A percentile compares a stretch with the other conserved stretches of the same genome.
These are phyloP conservation scores for Solanum chilense DNA, from an alignment of 257 asterid genomes.

Conservation along the genomic window DNA sequence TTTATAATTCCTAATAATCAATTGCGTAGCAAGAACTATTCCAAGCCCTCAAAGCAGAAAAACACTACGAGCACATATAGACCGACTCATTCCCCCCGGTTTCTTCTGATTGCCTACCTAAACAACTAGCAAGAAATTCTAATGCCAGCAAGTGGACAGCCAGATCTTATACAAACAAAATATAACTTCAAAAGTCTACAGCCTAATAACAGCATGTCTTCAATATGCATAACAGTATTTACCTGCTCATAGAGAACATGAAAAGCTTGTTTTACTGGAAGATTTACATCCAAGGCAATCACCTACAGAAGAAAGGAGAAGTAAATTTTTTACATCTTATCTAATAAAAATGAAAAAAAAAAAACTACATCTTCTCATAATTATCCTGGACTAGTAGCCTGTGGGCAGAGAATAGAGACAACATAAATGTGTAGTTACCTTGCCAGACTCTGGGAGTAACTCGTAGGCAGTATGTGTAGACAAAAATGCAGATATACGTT, in stretches of 20 bases:
- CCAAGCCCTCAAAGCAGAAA: background rate
- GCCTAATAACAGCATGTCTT: background rate
- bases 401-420: background rate
- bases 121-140: background rate
- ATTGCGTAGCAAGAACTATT: background rate
- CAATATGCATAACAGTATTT: background rate
- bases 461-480: slow-evolving; percentile 60
- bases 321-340: background rate
- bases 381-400: background rate
- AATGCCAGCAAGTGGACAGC: background rate
- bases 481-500: slow-evolving; percentile 55
- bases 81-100: background rate
- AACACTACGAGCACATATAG: background rate
- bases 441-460: slow-evolving; percentile 83
- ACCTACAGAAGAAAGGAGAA: slow-evolving; percentile 28
- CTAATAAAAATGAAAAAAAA: background rate
- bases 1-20: background rate
- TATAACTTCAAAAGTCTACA: background rate
- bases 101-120: background rate
- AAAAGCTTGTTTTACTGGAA: slow-evolving; percentile 78
- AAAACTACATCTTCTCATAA: background rate
- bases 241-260: slow-evolving; percentile 81
- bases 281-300: slow-evolving; percentile 55
- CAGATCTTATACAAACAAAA: background rate
- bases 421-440: slow-evolving; percentile 26